Percentiles rank a stretch among this genome's conserved stretches.
These are phyloP conservation scores for Sordariomycetes sp. DNA, from an alignment of 2,329 filamentous ascomycete genomes.

Conservation along the genomic window DNA sequence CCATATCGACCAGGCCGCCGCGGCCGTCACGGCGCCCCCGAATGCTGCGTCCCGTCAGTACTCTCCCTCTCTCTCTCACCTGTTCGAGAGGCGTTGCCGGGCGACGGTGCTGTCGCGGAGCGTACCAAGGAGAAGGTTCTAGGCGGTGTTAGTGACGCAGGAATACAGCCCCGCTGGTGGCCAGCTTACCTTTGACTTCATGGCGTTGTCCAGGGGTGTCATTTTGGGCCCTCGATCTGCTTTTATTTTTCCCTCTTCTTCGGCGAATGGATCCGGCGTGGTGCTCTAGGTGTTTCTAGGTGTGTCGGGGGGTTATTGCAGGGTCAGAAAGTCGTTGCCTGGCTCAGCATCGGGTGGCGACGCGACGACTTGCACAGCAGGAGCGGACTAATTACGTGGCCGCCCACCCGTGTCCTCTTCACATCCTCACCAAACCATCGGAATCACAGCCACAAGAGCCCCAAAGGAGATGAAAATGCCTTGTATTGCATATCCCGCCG, in stretches of 20 bases:
- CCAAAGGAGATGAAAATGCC: not conserved
- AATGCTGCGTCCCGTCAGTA: slow-evolving; percentile 41
- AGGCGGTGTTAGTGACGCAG: slow-evolving; percentile 6
- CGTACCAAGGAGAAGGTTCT: slow-evolving; percentile 60
- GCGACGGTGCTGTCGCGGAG: not conserved
- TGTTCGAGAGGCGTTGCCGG: no score
- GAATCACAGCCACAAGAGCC: not conserved
- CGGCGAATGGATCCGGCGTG: not conserved
- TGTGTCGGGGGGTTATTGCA: not conserved
- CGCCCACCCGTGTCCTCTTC: not conserved
- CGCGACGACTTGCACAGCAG: not conserved
- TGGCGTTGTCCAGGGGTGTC: slow-evolving; percentile 52
- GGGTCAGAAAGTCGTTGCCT: not conserved
- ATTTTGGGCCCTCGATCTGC: slow-evolving; percentile 36
- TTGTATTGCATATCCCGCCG: not conserved
- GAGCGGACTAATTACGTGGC: not conserved
- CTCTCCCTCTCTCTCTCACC: no score
- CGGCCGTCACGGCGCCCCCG: slow-evolving; percentile 67
- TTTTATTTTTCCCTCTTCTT: not conserved
- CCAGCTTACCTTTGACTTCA: slow-evolving; percentile 55
- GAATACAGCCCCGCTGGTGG: no score
- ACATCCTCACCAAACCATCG: not conserved
- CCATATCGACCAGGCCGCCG: slow-evolving; percentile 75
- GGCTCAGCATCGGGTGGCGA: not conserved
- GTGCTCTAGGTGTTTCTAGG: not conserved